Percentiles rank a stretch among this genome's conserved stretches.
These are phyloP conservation scores for Cyberlindnera meyerae DNA, from an alignment of 805 yeast species.

Conservation along the genomic window DNA sequence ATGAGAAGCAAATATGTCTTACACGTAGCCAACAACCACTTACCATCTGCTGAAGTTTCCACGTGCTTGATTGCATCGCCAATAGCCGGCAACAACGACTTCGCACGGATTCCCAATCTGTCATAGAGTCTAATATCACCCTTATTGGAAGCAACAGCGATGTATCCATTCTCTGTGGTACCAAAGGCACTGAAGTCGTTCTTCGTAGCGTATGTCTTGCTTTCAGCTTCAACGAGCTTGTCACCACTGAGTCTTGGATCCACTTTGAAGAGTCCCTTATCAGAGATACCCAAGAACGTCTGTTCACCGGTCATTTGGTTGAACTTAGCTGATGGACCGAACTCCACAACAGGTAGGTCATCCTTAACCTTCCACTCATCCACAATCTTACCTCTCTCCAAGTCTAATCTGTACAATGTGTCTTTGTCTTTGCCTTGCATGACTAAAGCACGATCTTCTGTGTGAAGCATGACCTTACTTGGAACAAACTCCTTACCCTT, in stretches of 20 bases:
- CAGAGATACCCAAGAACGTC: slow-evolving; percentile 66
- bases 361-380: slow-evolving; percentile 74
- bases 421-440: slow-evolving; percentile 51
- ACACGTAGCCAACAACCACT: slow-evolving; percentile 80
- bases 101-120: slow-evolving; percentile 68
- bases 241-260: slow-evolving; percentile 69
- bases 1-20: slow-evolving; percentile 63
- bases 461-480: slow-evolving; percentile 66
- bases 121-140: slow-evolving; percentile 79
- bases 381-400: slow-evolving; percentile 74
- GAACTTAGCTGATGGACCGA: slow-evolving; percentile 69
- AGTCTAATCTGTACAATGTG: slow-evolving; percentile 67
- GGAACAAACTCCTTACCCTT: slow-evolving; percentile 53
- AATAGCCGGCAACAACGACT: slow-evolving; percentile 73
- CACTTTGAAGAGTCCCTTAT: slow-evolving; percentile 61
- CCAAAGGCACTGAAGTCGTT: slow-evolving; percentile 30
- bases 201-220: slow-evolving; percentile 47
- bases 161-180: slow-evolving; percentile 67
- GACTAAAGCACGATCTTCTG: slow-evolving; percentile 64
- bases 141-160: slow-evolving; percentile 69
- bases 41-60: slow-evolving; percentile 74
- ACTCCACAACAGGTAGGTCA: slow-evolving; percentile 44
- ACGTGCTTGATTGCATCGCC: slow-evolving; percentile 70
- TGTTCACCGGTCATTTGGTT: slow-evolving; percentile 71
- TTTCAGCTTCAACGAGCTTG: slow-evolving; percentile 55